Base-by-base conservation (phyloP, 202 grass and related monocot genomes). In the Panicum hallii region DNA sequence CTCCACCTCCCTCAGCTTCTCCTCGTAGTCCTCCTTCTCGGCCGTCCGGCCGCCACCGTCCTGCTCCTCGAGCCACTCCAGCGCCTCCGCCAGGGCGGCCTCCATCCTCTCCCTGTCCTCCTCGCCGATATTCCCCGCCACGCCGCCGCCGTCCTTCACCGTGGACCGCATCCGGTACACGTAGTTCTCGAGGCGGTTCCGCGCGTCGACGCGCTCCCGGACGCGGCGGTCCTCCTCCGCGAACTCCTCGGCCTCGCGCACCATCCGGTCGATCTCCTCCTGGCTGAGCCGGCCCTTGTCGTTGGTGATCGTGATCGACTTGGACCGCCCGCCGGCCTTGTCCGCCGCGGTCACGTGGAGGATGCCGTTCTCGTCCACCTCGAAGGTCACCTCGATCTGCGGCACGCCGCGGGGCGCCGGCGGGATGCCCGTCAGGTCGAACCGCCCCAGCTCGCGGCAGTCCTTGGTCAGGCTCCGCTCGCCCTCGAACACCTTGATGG, bases 241-340 rank as follows among this genome's bases (percentile, higher is more conserved):
- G 52, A 89, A 89, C 77, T 87, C 86, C 76, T 94, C 92, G 11
- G 92, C 92, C 50, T 94, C 89, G 2, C 76, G 70, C 81, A 91
- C 87, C 89, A 94, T 89, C 48, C 84, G 70, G 23, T 94, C 92
- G 46, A 94, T 94, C 85, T 94, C 92, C 79, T 91, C 87, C 54
- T 87, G 82, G 83, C 88, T 89, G 63, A 91, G 81, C 68, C 84
- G 86, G 38, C 92, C 92, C 34, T 72, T 85, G 77, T 87, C 66
- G 8, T 87, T 87, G 63, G 87, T 83, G 84, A 91, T 94, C 16
- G 89, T 87, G 67, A 87, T 87, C 16, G 87, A 89, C 65, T 87
- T 78, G 1, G 89, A 82, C 77, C 55, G 41, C 45, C 74, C 63
- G 2, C 72, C 76, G 11, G 80, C 87, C 80, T 87, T 94, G 83